phyloP scores from a whole-genome alignment of 352 stramenopile genomes.

The Phytophthora idaei region DNA sequence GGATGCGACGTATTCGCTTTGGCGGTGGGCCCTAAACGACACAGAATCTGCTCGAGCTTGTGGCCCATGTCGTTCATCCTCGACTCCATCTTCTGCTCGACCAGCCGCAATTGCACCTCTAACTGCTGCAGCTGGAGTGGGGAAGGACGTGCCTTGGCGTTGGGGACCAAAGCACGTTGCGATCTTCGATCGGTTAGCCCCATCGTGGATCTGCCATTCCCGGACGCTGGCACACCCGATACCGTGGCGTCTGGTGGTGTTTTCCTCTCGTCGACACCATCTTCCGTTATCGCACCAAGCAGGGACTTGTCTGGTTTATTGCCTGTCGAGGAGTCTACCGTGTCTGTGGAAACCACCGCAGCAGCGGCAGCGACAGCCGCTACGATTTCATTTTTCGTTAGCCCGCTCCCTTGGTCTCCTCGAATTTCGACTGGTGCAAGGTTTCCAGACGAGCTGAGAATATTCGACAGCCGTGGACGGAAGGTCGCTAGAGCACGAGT shows the following conservation, averaged over 20 bases:
- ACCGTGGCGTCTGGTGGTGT: not conserved
- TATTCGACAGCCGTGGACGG: conserved; percentile 34
- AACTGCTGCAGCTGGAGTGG: conserved; percentile 31
- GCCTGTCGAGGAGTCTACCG: not conserved
- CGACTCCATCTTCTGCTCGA: conserved; percentile 41
- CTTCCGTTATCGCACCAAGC: conserved; percentile 24
- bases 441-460: conserved; percentile 24
- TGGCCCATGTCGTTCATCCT: conserved; percentile 31
- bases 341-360: not conserved
- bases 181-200: conserved; percentile 22
- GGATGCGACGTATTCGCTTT: conserved; percentile 6
- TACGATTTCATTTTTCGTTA: conserved; percentile 13
- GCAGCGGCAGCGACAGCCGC: conserved; percentile 21
- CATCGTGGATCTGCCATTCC: not conserved
- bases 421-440: conserved; percentile 13
- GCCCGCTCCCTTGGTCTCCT: conserved; percentile 9
- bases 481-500: conserved; percentile 35
- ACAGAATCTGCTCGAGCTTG: conserved; percentile 44
- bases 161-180: conserved; percentile 7
- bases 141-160: not conserved
- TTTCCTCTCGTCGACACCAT: conserved; percentile 27
- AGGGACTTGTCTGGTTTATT: not conserved
- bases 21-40: conserved; percentile 6
- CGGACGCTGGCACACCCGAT: not conserved
- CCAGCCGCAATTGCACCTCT: conserved; percentile 23